Base-by-base conservation (phyloP, 345 rosid species). In the Laguncularia racemosa region DNA sequence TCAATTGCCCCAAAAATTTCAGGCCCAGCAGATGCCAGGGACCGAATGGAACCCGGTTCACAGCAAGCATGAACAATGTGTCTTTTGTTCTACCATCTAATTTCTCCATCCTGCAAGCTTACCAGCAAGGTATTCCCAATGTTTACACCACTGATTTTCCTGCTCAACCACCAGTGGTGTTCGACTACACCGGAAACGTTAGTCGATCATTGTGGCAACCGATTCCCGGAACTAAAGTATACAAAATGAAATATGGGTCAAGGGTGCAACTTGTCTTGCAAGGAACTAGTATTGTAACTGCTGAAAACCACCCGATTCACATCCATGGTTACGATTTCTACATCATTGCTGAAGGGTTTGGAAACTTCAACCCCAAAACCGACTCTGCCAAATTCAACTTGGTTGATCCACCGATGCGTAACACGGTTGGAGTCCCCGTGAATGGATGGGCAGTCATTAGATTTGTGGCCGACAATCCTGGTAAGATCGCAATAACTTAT, bases 391-490 rank as follows among this genome's bases (percentile, higher is more conserved):
- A 89, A 68, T 89, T 89, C 67, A 93, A 93, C 50, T 85, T 93
- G 3, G 79, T 78, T 13, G 97, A 93, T 73, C 99, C 99, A 12
- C 99, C 99, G 1, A 70, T 81, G 50, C 79, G 97, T 66, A 93
- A 93, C 73, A 93, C 99, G 1, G 90, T 71, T 44, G 82, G 76
- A 17, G 92, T 93, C 43, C 88, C 96, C 6, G 73, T 61, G 6
- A 83, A 78, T 55, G 97, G 99, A 40, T 93, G 99, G 99, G 75
- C 96, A 1, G 99, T 89, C 57, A 85, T 89, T 44, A 67, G 99
- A 81, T 89, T 93, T 62, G 89, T 93, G 1, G 96, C 97, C 0
- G 96, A 93, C 60, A 93, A 93, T 73, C 99, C 97, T 47, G 99
- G 98, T 92, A 74, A 64, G 12, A 16, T 17, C 12, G 3, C 47